Percentiles rank a stretch among this genome's conserved stretches.
These are phyloP conservation scores for Neoscytalidium dimidiatum DNA, from an alignment of 2,329 filamentous ascomycete species.

Conservation along the genomic window DNA sequence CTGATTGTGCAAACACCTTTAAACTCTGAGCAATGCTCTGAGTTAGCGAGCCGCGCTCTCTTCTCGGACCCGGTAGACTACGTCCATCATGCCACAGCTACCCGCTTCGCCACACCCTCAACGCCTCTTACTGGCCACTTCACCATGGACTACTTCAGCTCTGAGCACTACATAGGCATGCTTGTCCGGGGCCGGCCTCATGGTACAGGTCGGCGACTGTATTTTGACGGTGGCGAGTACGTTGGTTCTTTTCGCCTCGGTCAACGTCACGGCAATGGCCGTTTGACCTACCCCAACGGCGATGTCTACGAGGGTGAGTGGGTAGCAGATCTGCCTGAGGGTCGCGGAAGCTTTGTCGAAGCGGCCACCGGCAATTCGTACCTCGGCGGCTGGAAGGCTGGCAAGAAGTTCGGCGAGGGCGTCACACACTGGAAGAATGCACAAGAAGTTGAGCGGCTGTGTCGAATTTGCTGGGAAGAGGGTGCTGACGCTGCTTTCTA, in stretches of 20 bases:
- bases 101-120: constrained; percentile 45
- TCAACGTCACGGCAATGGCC: constrained; percentile 57
- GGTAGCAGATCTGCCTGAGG: constrained; percentile 64
- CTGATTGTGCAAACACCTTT: constrained; percentile 33
- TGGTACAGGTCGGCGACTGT: constrained; percentile 57
- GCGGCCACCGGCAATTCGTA: constrained; percentile 61
- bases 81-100: constrained; percentile 42
- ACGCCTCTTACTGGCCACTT: constrained; percentile 46
- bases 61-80: constrained; percentile 43
- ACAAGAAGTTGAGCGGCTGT: constrained; percentile 61
- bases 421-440: constrained; percentile 63
- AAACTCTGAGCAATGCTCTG: constrained; percentile 31
- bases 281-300: constrained; percentile 64
- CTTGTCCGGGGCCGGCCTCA: constrained; percentile 51
- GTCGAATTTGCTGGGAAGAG: constrained; percentile 64
- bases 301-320: constrained; percentile 62
- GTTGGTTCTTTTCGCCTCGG: constrained; percentile 56
- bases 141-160: constrained; percentile 56
- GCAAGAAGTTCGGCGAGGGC: constrained; percentile 63
- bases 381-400: constrained; percentile 61
- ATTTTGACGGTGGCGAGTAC: constrained; percentile 57
- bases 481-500: constrained; percentile 63
- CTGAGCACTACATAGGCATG: constrained; percentile 58
- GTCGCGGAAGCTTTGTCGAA: constrained; percentile 59
- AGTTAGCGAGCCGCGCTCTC: constrained; percentile 34